These are phyloP conservation scores for Calonectria pteridis DNA, from an alignment of 2,329 filamentous ascomycete genomes.

Conservation along the genomic window DNA sequence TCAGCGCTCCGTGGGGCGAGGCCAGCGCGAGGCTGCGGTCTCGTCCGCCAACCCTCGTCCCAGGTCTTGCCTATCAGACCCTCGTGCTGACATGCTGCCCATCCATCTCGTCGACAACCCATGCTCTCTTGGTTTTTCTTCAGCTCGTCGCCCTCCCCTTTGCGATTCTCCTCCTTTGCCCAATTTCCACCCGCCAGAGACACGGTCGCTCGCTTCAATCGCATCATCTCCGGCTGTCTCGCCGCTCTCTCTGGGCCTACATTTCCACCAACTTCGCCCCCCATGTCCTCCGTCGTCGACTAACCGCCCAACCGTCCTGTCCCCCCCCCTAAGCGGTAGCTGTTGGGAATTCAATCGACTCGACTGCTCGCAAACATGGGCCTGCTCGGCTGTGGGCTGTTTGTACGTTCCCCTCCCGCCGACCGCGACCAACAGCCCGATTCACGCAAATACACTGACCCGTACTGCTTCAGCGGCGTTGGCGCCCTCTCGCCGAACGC, in stretches of 20 bases:
- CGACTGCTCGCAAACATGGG: conserved; percentile 32
- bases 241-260: not conserved
- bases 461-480: not conserved
- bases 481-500: conserved; percentile 13
- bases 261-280: conserved; percentile 23
- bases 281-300: conserved; percentile 34
- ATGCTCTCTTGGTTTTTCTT: conserved; percentile 9
- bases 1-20: conserved; percentile 4
- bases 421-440: not conserved
- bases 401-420: conserved; percentile 30
- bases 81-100: conserved; percentile 39
- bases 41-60: conserved; percentile 20
- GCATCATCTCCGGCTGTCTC: not conserved
- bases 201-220: not conserved
- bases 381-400: conserved; percentile 35
- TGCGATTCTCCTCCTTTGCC: conserved; percentile 3
- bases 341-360: conserved; percentile 15
- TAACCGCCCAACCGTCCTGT: conserved; percentile 14
- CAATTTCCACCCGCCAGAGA: not conserved
- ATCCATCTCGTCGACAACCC: conserved; percentile 14
- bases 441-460: not conserved
- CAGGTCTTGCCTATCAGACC: conserved; percentile 37
- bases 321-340: conserved; percentile 35
- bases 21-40: conserved; percentile 34
- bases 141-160: conserved; percentile 29